Base-by-base conservation (phyloP, 164 flowering plant species). In the Euptelea pleiosperma region DNA sequence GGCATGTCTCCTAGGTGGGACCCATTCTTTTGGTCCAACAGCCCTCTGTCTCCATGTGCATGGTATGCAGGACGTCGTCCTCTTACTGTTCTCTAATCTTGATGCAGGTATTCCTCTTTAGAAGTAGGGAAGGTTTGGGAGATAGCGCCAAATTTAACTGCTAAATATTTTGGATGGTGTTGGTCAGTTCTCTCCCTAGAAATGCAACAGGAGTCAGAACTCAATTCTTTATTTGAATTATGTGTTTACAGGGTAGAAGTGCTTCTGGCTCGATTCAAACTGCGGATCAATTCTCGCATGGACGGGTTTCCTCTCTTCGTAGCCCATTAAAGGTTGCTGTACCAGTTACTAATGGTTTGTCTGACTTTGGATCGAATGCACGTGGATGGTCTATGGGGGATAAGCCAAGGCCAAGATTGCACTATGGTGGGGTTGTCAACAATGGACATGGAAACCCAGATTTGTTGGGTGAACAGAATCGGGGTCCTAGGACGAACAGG, bases 401-500 rank as follows among this genome's bases (percentile, higher is more conserved):
- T 63, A 86, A 77, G 70, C 47, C 63, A 49, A 77, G 65, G 50
- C 72, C 84, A 10, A 81, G 78, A 63, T 22, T 75, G 21, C 68
- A 67, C 26, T 58, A 53, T 60, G 76, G 77, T 42, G 76, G 76
- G 47, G 64, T 43, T 43, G 28, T 54, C 29, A 69, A 57, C 68
- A 75, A 73, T 72, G 60, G 58, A 46, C 77, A 53, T 71, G 79
- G 67, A 37, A 66, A 34, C 39, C 44, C 72, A 35, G 84, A 79
- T 74, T 55, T 60, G 30, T 52, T 75, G 49, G 67, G 67, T 53
- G 97, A 87, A 58, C 93, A 87, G 65, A 82, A 82, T 64, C 70
- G 79, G 11, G 89, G 85, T 3, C 89, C 87, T 44, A 73, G 82
- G 72, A 73, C 74, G 41, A 79, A 65, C 62, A 82, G 77, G 71